Evolutionary conservation across 140 eudicot genomes (phyloP).

Genomic region (Erigeron philadelphicus): DNA sequence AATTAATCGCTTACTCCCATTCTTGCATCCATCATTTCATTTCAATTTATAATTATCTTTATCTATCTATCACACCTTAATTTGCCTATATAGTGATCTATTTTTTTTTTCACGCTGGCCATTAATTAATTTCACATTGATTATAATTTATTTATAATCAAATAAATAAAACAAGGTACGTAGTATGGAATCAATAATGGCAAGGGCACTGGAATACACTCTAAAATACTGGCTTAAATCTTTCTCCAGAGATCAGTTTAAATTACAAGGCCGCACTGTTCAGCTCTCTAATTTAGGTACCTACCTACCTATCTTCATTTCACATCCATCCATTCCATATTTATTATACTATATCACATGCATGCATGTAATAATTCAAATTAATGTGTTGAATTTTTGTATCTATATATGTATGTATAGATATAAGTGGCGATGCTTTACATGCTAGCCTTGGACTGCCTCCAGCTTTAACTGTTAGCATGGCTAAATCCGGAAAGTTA

Average conservation of each 20-base stretch:
- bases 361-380: no score
- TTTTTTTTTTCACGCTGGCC: no score
- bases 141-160: neutral
- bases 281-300: slow-evolving; percentile 76
- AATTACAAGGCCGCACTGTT: slow-evolving; percentile 79
- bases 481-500: slow-evolving; percentile 80
- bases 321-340: neutral
- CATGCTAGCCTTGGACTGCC: slow-evolving; percentile 94
- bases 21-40: no score
- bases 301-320: no score
- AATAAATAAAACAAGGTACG: neutral
- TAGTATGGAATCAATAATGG: slow-evolving; percentile 81
- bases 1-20: no score
- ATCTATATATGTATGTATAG: slow-evolving; percentile 28
- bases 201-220: slow-evolving; percentile 84
- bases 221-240: slow-evolving; percentile 95
- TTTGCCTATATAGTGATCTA: no score
- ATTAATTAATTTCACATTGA: no score
- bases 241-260: slow-evolving; percentile 86
- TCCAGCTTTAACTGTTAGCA: slow-evolving; percentile 67
- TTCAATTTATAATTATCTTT: no score
- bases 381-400: slow-evolving; percentile 9
- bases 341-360: neutral
- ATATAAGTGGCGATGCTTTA: slow-evolving; percentile 82
- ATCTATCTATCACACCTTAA: no score